Base-by-base conservation (phyloP, 2,329 filamentous ascomycete species). In the Colletotrichum zoysiae region DNA sequence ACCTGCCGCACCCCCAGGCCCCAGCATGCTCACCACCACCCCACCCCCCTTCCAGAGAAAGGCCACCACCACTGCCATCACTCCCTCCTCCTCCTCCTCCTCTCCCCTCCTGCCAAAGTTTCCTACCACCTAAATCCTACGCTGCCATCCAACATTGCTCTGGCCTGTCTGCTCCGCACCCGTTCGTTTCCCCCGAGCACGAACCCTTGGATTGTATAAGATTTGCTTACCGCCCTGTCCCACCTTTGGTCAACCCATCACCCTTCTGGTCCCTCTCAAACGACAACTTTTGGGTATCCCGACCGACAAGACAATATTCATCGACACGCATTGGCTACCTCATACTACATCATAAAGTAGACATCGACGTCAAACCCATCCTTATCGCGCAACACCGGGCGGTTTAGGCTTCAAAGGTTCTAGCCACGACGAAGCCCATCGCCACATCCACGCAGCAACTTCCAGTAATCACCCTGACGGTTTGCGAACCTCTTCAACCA, bases 171-270 rank as follows among this genome's bases (percentile, higher is more conserved):
- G 20, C 51, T 57, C 53, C 38, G 38, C 58, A 18, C 58, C 58
- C 46, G 48, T 40, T 68, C 57, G 57, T 67, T 67, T 70, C 14
- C 23, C 33, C 46, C 33, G 59, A 71, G 69, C 65, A 63, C 68
- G 65, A 51, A 57, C 65, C 69, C 59, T 69, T 30, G 58, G 65
- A 46, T 68, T 40, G 69, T 71, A 71, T 69, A 71, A 71, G 69
- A 71, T 65, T 69, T 69, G 53, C 30, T 55, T 51, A 42, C 65
- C 30, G 58, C 69, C 69, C 65, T 58, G 65, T 64, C 51, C 58
- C 69, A 68, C 61, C 30, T 8, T 35, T 26, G 42, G 26, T 7
- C 9, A n/a, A 38, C 16, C 4, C 30, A 14, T 6, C 5, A 69
- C 65, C 53, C 30, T 55, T 67, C 58, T 50, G 65, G 65, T 59